Evolutionary conservation across 2,329 filamentous ascomycete genomes (phyloP), one percentile per base, ranked within the genome.

Genomic region (Calonectria naviculata): DNA sequence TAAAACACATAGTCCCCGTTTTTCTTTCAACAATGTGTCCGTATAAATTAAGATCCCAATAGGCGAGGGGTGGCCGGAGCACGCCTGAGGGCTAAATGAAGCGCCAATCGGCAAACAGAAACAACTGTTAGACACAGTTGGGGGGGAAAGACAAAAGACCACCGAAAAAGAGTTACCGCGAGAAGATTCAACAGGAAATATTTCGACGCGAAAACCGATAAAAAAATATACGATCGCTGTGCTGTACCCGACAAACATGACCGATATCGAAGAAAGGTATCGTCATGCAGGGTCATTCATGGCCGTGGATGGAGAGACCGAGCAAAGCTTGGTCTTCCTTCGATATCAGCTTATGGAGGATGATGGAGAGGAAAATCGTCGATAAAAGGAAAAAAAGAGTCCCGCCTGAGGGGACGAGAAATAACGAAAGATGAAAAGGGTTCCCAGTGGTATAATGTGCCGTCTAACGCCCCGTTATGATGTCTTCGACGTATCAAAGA

Each of bases 181-280:
- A 62, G 78, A 78, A 79, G 76, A 77, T 75, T 78, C 69, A 75
- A 79, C 76, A 75, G 72, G 78, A 74, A 76, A 65, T 74, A 73
- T 73, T 66, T 76, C 71, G 68, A 78, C 74, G 73, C 73, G 71
- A 65, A 70, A 75, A 67, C 75, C 70, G 74, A 76, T 80, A 84
- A 34, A 58, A 49, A 80, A 76, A 76, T 82, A 79, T 82, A 86
- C 83, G 84, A 88, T 88, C 87, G 87, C 86, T 89, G 88, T 90
- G 85, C 88, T 89, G 88, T 90, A 85, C 89, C 87, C 87, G 88
- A 89, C 88, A 88, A 82, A 86, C 86, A 89, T 86, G 86, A 89
- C 86, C 86, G 85, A 86, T 83, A 84, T 83, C 83, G 81, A 84
- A 83, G 78, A 82, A 82, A 84, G 81, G 81, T 85, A 86, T 89